Evolutionary conservation across 257 asterid species (phyloP), one percentile per base, ranked within the genome.

Genomic region (Lantana camara): DNA sequence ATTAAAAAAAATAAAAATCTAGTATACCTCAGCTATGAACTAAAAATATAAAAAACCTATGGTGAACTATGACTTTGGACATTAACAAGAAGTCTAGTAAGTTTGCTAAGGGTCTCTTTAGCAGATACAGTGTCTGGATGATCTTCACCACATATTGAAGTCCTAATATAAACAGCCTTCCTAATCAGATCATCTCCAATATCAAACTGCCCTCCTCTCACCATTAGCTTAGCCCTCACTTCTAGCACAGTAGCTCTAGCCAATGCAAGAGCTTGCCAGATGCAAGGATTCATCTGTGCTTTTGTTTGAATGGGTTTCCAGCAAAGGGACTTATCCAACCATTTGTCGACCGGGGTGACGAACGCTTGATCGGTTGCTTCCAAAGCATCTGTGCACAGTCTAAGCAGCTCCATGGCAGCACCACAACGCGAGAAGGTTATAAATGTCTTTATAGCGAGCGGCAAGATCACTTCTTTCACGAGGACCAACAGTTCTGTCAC

Each of bases 251-350:
- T 80, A 5, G 99, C 99, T 66, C 99, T 60, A 3, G 96, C 82
- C 59, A 94, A 59, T 0, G 99, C 98, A 32, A 94, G 96, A 27
- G 90, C 96, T 58, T 88, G 96, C 99, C 99, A 94, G 6, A 94
- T 82, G 63, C 85, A 81, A 37, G 99, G 99, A 46, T 94, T 90
- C 73, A 94, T 15, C 77, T 94, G 98, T 0, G 99, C 98, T 1
- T 70, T 86, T 22, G 96, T 90, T 66, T 82, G 91, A 29, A 85
- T 78, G 1, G 96, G 91, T 46, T 75, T 88, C 96, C 99, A 90
- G 65, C 99, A 90, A 5, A 88, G 72, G 7, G 99, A 84, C 67
- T 81, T 91, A 37, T 90, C 93, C 83, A 92, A 53, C 96, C 97
- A 90, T 54, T 82, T 90, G 34, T 86, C 95, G 21, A 87, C 95